These are phyloP conservation scores for Globisporangium solare DNA, from an alignment of 352 stramenopile species.

Conservation along the genomic window DNA sequence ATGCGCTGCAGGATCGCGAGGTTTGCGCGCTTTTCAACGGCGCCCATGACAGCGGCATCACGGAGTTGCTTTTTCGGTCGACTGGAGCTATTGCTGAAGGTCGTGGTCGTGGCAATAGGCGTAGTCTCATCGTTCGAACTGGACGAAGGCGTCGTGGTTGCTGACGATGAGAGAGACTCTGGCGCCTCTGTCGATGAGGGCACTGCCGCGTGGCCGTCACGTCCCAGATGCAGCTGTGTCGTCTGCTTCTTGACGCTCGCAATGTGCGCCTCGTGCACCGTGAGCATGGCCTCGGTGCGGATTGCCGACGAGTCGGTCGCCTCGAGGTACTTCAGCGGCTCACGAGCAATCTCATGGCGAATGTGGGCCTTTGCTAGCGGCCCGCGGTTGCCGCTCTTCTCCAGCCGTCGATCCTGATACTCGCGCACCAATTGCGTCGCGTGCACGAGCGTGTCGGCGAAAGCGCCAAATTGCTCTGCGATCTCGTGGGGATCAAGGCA, in stretches of 20 bases:
- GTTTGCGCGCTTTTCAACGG: constrained; percentile 55
- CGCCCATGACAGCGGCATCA: constrained; percentile 28
- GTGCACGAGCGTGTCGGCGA: constrained; percentile 42
- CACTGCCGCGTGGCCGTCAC: background rate
- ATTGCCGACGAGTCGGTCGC: constrained; percentile 39
- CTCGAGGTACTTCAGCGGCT: constrained; percentile 48
- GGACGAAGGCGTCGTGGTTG: too few relatives aligned
- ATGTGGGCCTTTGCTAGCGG: background rate
- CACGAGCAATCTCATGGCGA: constrained; percentile 1
- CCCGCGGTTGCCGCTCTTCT: constrained; percentile 44
- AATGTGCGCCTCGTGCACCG: constrained; percentile 38
- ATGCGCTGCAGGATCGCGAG: constrained; percentile 65
- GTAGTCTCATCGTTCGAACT: too few relatives aligned
- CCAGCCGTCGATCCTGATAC: constrained; percentile 35
- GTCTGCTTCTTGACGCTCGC: constrained; percentile 28
- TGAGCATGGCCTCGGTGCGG: constrained; percentile 47
- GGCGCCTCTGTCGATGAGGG: background rate
- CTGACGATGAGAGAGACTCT: constrained; percentile 3
- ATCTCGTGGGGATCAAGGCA: constrained; percentile 41
- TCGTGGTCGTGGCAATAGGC: too few relatives aligned
- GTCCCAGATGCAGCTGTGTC: background rate
- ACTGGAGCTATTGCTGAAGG: too few relatives aligned
- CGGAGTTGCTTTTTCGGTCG: background rate
- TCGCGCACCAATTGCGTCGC: constrained; percentile 52
- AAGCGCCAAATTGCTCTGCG: constrained; percentile 30